These are phyloP conservation scores for Daedaleopsis sinensis DNA, from an alignment of 768 basidiomycete genomes.

Conservation along the genomic window DNA sequence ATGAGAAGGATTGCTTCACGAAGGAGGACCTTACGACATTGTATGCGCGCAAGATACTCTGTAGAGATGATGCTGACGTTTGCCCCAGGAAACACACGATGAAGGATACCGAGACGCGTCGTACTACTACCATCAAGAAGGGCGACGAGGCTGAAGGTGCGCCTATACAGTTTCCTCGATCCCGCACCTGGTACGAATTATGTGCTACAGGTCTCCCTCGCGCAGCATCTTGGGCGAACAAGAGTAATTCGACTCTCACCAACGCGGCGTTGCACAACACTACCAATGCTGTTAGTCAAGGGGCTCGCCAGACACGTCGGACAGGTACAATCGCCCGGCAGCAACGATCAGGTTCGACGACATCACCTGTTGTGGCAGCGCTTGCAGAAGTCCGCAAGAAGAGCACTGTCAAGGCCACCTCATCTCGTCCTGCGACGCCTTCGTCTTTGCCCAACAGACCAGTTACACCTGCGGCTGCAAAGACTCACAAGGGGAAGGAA, in stretches of 20 bases:
- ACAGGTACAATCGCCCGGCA: slow-evolving; percentile 44
- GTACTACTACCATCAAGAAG: slow-evolving; percentile 53
- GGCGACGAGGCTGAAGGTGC: slow-evolving; percentile 61
- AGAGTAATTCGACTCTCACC: slow-evolving; percentile 25
- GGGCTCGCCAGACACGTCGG: slow-evolving; percentile 25
- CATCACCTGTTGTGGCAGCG: slow-evolving; percentile 26
- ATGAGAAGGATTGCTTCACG: slow-evolving; percentile 96
- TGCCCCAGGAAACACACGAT: slow-evolving; percentile 82
- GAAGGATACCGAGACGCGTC: slow-evolving; percentile 81
- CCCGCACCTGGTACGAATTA: not conserved
- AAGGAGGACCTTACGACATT: slow-evolving; percentile 94
- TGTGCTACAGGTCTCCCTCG: slow-evolving; percentile 58
- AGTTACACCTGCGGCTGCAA: slow-evolving; percentile 47
- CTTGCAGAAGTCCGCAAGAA: slow-evolving; percentile 33
- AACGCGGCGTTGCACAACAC: slow-evolving; percentile 33
- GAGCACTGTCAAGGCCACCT: slow-evolving; percentile 44
- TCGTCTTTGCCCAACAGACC: slow-evolving; percentile 44
- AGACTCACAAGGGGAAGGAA: slow-evolving; percentile 43
- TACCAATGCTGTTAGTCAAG: slow-evolving; percentile 22
- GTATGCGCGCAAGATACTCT: slow-evolving; percentile 46
- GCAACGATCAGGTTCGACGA: slow-evolving; percentile 41
- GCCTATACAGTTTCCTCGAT: slow-evolving; percentile 13
- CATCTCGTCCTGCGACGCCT: slow-evolving; percentile 65
- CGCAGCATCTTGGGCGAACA: slow-evolving; percentile 48
- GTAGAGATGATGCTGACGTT: not conserved